phyloP scores from a whole-genome alignment of 768 basidiomycete species.

The Termitomyces sp. region DNA sequence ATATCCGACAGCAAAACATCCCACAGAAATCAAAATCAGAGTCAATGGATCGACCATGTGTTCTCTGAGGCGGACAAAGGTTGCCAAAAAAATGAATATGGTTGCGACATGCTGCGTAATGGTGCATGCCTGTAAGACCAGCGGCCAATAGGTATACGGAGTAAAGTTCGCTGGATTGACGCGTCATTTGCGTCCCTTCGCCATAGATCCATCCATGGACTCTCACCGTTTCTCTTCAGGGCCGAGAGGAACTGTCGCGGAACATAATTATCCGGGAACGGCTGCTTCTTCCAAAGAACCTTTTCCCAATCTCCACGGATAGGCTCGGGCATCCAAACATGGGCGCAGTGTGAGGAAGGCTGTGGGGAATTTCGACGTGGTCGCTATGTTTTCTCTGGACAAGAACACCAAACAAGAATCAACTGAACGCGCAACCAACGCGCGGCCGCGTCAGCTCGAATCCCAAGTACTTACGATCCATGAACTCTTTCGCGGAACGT shows the following conservation, averaged over 20 bases:
- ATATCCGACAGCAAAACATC: slow-evolving; percentile 57
- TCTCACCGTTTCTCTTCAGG: slow-evolving; percentile 72
- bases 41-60: slow-evolving; percentile 60
- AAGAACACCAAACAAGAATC: slow-evolving; percentile 25
- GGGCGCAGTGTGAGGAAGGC: not conserved
- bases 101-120: slow-evolving; percentile 83
- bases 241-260: slow-evolving; percentile 75
- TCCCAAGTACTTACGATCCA: slow-evolving; percentile 28
- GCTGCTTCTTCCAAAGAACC: slow-evolving; percentile 73
- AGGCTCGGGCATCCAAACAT: slow-evolving; percentile 14
- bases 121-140: slow-evolving; percentile 65
- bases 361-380: not conserved
- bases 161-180: slow-evolving; percentile 62
- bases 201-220: slow-evolving; percentile 21
- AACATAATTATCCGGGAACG: slow-evolving; percentile 83
- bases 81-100: slow-evolving; percentile 75
- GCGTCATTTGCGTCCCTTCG: slow-evolving; percentile 7
- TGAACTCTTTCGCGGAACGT: slow-evolving; percentile 68
- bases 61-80: slow-evolving; percentile 71
- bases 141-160: slow-evolving; percentile 70
- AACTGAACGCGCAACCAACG: slow-evolving; percentile 29
- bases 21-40: slow-evolving; percentile 60
- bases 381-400: slow-evolving; percentile 3
- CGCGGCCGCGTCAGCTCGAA: slow-evolving; percentile 40
- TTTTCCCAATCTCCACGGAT: slow-evolving; percentile 48